Evolutionary conservation across 164 flowering plant species (phyloP).

Genomic region (Hamamelis virginiana): DNA sequence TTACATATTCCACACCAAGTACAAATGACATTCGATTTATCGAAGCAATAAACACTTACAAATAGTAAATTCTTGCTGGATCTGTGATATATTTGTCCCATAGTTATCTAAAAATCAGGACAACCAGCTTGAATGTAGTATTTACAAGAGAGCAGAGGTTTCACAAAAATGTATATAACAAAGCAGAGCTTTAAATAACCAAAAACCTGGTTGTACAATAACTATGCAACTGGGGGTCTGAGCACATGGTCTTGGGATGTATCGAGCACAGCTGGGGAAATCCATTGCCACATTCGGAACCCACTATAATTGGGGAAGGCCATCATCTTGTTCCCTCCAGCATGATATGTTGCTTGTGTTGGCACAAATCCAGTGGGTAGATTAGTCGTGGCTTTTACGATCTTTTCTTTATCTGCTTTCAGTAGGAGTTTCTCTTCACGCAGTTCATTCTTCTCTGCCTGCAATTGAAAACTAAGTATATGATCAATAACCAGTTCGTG

Average conservation of each 20-base stretch:
- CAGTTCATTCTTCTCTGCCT: conserved; percentile 16
- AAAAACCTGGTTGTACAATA: neutral
- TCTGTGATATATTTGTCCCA: too few relatives aligned
- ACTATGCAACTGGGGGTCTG: conserved; percentile 18
- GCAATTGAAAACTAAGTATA: neutral
- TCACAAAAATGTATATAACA: too few relatives aligned
- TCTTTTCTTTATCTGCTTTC: conserved; percentile 12
- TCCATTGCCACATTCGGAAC: conserved; percentile 27
- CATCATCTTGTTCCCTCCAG: conserved; percentile 17
- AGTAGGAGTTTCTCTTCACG: conserved; percentile 9
- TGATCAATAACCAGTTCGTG: too few relatives aligned
- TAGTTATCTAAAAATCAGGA: too few relatives aligned
- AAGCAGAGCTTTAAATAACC: too few relatives aligned
- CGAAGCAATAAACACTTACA: too few relatives aligned
- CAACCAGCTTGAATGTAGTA: too few relatives aligned
- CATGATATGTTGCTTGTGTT: neutral
- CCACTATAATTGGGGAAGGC: conserved; percentile 15
- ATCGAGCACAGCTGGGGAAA: conserved; percentile 19
- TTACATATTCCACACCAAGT: too few relatives aligned
- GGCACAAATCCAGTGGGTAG: conserved; percentile 4
- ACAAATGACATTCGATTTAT: too few relatives aligned
- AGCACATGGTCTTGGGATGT: conserved; percentile 26
- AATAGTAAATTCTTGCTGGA: too few relatives aligned
- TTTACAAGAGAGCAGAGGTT: too few relatives aligned
- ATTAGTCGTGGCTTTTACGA: conserved; percentile 8